Base-by-base conservation (phyloP, 768 basidiomycete species). In the Podaxis carcinomalis region DNA sequence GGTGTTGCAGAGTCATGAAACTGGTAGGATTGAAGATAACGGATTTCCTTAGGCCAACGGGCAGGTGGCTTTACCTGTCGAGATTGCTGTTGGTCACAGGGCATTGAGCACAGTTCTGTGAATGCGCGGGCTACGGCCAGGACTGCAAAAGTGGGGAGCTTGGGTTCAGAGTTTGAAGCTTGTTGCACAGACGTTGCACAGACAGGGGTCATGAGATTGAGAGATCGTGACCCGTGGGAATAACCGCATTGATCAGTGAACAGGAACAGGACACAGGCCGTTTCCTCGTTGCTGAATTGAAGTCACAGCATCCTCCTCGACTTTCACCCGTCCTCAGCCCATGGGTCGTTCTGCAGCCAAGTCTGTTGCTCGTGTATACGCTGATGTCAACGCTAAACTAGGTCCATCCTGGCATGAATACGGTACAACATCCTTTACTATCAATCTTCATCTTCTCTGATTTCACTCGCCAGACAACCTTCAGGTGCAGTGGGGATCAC, bases 361-460 rank as follows among this genome's bases (percentile, higher is more conserved):
- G 74, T 93, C 91, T 51, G 88, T 93, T 52, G 85, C 92, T 68
- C 88, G 92, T 68, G 87, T 95, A 44, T 97, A 97, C 71, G 75
- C 88, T 58, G 89, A 95, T 75, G 93, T 94, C 68, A 96, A 96
- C 72, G 82, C 85, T 67, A 88, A 87, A 70, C 79, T 93, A 65
- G 95, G 95, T 19, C 84, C 92, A 62, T 84, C 91, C 65, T 97
- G 95, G 95, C 89, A 93, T 73, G 95, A 97, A 84, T 97, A 97
- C 72, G 95, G 95, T 95, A 66, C 67, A 79, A 65, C 60, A 62
- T 54, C 27, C 25, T 49, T 47, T 37, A 32, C 63, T 65, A 65
- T 59, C 63, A 59, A 52, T 59, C 56, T 47, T 61, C 32, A 62
- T 65, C 68, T 70, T 60, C 66, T 63, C 64, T 69, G 47, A 64